Base-by-base conservation (phyloP, 371 early-diverging fungal species). In the Mortierella sp. region DNA sequence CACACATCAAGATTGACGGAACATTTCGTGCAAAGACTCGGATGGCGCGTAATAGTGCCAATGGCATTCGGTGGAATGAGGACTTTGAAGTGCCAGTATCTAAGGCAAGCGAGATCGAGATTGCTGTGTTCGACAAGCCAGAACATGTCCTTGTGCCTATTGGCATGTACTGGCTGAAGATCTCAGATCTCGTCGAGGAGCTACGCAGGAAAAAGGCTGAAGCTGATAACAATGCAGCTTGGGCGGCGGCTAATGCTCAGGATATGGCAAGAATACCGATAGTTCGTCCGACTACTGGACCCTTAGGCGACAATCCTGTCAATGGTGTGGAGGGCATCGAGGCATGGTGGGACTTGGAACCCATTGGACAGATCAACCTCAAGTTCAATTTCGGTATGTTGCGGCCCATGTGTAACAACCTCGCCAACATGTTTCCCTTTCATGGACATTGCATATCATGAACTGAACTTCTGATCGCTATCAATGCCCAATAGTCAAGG, bases 331-430 rank as follows among this genome's bases (percentile, higher is more conserved):
- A 81, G 12, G 90, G 91, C 25, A 85, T 91, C 39, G 84, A 88
- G 46, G 86, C 86, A 40, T 92, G 91, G 87, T 91, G 94, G 76
- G 95, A 96, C 60, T 88, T 96, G 45, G 96, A 96, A 58, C 95
- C 96, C 17, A 85, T 86, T 46, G 97, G 97, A 37, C 90, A 92
- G 63, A 76, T 96, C 41, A 81, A 82, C 27, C 79, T 95, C 53
- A 83, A 87, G 79, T 71, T 95, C 58, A 92, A 90, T 78, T 94
- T 92, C 80, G 65, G 74, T 73, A 60, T 28, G 74, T 34, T 34
- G n/a, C n/a, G n/a, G n/a, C n/a, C n/a, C n/a, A n/a, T n/a, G n/a
- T n/a, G n/a, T n/a, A n/a, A n/a, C n/a, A n/a, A n/a, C n/a, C n/a
- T 29, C 24, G 44, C 1, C 13, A 7, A 24, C 19, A 6, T 24